Percentiles rank a stretch among this genome's conserved stretches.
Evolutionary conservation across 208 protist species (phyloP).

Genomic region (Crithidia mellificae): DNA sequence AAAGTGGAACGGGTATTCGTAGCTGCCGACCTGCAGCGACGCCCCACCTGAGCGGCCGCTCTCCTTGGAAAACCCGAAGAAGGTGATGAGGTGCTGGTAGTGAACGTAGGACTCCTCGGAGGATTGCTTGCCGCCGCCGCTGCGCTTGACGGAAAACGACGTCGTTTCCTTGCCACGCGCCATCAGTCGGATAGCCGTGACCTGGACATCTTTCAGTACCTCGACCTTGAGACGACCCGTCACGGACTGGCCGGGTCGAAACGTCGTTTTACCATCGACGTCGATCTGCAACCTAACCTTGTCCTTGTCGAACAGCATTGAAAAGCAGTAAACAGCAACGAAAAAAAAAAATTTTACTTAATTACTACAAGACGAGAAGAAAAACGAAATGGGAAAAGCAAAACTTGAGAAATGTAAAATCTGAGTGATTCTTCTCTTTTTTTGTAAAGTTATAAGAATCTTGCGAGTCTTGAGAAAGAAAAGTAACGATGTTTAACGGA

Average conservation of each 20-base stretch:
- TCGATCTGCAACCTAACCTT: slow-evolving; percentile 32
- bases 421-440: no score
- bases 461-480: no score
- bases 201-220: slow-evolving; percentile 30
- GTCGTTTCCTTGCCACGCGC: slow-evolving; percentile 39
- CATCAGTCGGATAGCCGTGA: slow-evolving; percentile 39
- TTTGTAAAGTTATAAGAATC: no score
- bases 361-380: no score
- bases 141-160: slow-evolving; percentile 28
- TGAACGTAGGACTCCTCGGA: slow-evolving; percentile 32
- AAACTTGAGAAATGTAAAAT: no score
- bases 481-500: no score
- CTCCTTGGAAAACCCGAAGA: slow-evolving; percentile 47
- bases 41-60: slow-evolving; percentile 40
- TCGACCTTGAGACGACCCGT: slow-evolving; percentile 27
- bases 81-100: slow-evolving; percentile 44
- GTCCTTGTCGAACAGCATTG: slow-evolving; percentile 30
- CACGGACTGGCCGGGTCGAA: slow-evolving; percentile 34
- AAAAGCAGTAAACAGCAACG: no score
- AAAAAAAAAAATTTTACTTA: no score
- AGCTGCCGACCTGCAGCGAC: slow-evolving; percentile 31
- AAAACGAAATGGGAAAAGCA: no score
- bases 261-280: slow-evolving; percentile 19
- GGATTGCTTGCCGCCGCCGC: not conserved
- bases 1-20: slow-evolving; percentile 49